Evolutionary conservation across 768 basidiomycete species (phyloP).

Genomic region (Sistotremastrum niveocremeum): DNA sequence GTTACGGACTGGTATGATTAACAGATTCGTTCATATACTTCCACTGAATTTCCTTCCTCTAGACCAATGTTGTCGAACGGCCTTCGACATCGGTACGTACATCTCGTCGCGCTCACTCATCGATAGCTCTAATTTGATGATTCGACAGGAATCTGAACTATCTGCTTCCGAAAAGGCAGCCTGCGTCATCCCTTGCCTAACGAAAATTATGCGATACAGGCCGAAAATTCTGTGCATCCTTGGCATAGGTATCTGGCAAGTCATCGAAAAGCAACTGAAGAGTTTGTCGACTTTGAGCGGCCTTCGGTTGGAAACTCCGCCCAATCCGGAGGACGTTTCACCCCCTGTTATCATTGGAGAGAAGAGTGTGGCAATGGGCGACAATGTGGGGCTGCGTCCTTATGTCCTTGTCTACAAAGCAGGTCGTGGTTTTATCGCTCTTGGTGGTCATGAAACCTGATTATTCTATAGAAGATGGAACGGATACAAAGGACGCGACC

Average conservation of each 20-base stretch:
- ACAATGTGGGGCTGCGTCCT: no score
- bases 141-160: conserved; percentile 38
- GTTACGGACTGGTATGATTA: conserved; percentile 48
- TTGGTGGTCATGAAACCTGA: no score
- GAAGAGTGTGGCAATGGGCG: no score
- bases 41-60: not conserved
- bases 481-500: no score
- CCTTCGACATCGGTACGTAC: conserved; percentile 46
- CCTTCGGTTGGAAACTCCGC: no score
- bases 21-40: not conserved
- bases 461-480: no score
- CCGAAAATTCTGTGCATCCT: conserved; percentile 70
- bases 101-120: not conserved
- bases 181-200: conserved; percentile 43
- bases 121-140: not conserved
- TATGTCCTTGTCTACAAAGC: no score
- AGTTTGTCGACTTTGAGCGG: no score
- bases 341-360: no score
- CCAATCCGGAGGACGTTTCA: no score
- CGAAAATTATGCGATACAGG: conserved; percentile 40
- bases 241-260: conserved; percentile 53
- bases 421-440: no score
- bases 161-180: conserved; percentile 35
- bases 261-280: conserved; percentile 15
- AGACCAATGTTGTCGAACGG: conserved; percentile 69